These are phyloP conservation scores for Silene conica DNA, from an alignment of 148 eudicot genomes.

Conservation along the genomic window DNA sequence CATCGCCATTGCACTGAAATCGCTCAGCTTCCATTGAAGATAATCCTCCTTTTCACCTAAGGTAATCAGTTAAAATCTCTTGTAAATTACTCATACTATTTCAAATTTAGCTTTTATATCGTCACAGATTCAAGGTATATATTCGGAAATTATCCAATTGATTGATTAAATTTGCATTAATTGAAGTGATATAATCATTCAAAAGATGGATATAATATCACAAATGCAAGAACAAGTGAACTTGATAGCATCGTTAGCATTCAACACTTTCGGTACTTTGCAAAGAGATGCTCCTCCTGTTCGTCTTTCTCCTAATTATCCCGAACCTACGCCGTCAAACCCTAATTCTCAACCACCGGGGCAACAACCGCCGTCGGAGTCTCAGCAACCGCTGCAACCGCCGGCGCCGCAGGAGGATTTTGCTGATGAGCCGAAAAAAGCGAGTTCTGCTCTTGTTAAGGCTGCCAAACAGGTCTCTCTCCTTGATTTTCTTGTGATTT, in stretches of 20 bases:
- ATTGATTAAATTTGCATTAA: not conserved
- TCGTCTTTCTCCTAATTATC: constrained; percentile 86
- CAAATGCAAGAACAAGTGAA: constrained; percentile 91
- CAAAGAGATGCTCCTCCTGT: constrained; percentile 92
- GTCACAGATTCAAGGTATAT: too few species aligned
- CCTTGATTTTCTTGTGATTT: not conserved
- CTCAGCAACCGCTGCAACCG: constrained; percentile 8
- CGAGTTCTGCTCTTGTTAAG: constrained; percentile 76
- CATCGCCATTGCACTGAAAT: too few species aligned
- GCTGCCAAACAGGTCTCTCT: constrained; percentile 86
- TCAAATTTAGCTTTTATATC: not conserved
- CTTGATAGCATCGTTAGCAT: constrained; percentile 61
- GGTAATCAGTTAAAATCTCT: too few species aligned
- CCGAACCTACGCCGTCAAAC: constrained; percentile 54
- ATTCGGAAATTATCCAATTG: not conserved
- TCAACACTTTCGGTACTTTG: constrained; percentile 82
- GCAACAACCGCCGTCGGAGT: not conserved
- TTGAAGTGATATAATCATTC: too few species aligned
- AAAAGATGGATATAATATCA: constrained; percentile 77
- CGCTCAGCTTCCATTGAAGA: not conserved
- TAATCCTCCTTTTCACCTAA: not conserved
- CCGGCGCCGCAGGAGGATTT: constrained; percentile 27
- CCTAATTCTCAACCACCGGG: constrained; percentile 37
- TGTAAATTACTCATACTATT: too few species aligned
- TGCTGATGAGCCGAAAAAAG: constrained; percentile 60